Percentiles rank a stretch among this genome's conserved stretches.
Evolutionary conservation across 192 early-diverging fungal species (phyloP).

Genomic region (Dissophora ornata): DNA sequence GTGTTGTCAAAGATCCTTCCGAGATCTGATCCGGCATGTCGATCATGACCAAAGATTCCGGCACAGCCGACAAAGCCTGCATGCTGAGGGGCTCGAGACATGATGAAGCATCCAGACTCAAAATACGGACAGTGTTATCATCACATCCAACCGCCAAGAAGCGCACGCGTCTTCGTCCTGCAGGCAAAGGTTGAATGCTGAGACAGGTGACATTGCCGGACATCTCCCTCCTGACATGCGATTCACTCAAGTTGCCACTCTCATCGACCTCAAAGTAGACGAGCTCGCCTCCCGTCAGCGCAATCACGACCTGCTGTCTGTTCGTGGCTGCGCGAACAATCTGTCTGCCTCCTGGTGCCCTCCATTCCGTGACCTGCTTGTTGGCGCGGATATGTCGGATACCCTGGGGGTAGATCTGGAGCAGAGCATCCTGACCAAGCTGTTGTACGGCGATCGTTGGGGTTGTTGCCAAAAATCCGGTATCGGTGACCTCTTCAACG

Average conservation of each 20-base stretch:
- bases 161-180: conserved; percentile 75
- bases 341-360: conserved; percentile 76
- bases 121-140: conserved; percentile 91
- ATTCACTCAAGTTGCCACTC: conserved; percentile 85
- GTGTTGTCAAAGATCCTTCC: conserved; percentile 64
- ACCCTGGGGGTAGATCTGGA: conserved; percentile 89
- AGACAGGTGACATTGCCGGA: conserved; percentile 77
- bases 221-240: conserved; percentile 81
- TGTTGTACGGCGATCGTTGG: conserved; percentile 89
- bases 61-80: conserved; percentile 75
- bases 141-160: conserved; percentile 93
- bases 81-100: conserved; percentile 83
- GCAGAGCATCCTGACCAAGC: conserved; percentile 86
- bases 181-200: conserved; percentile 83
- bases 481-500: conserved; percentile 91
- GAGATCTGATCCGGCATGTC: conserved; percentile 84
- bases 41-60: conserved; percentile 80
- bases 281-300: conserved; percentile 84
- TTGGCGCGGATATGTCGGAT: conserved; percentile 91
- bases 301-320: conserved; percentile 84
- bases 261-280: conserved; percentile 96
- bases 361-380: conserved; percentile 94
- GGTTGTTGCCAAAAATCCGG: conserved; percentile 85
- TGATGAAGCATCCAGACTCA: conserved; percentile 82
- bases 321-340: conserved; percentile 88